A percentile compares a stretch with the other conserved stretches of the same genome.
Evolutionary conservation across 2,329 filamentous ascomycete genomes (phyloP).

Genomic region (Penicillium sp.): DNA sequence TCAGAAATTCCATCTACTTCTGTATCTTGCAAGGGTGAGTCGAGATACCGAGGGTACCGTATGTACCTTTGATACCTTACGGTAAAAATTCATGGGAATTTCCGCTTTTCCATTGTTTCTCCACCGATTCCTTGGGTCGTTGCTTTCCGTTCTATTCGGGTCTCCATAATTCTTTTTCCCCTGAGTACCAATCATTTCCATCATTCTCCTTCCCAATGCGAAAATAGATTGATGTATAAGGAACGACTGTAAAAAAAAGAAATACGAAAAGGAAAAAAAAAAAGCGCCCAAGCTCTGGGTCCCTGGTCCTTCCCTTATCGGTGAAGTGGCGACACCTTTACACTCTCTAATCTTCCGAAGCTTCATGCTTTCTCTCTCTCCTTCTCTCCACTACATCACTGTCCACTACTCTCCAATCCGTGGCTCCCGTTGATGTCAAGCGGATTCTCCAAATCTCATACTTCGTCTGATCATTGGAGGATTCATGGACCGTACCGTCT

Average conservation of each 20-base stretch:
- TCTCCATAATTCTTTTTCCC: conserved; percentile 15
- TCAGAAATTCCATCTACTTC: no score
- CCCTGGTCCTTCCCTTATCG: conserved; percentile 19
- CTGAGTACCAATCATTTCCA: conserved; percentile 19
- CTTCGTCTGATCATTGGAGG: conserved; percentile 20
- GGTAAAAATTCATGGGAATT: no score
- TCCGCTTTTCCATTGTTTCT: background rate
- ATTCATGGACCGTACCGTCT: conserved; percentile 19
- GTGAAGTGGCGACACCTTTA: conserved; percentile 15
- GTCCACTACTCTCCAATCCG: conserved; percentile 8
- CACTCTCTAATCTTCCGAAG: conserved; percentile 12
- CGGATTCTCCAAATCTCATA: conserved; percentile 10
- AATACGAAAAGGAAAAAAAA: conserved; percentile 5
- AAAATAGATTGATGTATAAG: background rate
- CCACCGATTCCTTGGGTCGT: conserved; percentile 10
- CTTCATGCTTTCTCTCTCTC: conserved; percentile 3
- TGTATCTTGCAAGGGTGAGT: no score
- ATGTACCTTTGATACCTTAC: no score
- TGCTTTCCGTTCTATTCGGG: conserved; percentile 8
- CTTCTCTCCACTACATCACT: conserved; percentile 1
- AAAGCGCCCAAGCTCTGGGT: conserved; percentile 1
- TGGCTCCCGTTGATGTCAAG: conserved; percentile 19
- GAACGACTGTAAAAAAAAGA: conserved; percentile 7
- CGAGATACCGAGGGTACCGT: background rate
- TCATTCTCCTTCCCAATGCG: background rate